Percentiles rank a stretch among this genome's conserved stretches.
Conservation (phyloP, 495 filamentous ascomycete genomes). For the Penicillium paradoxum region DNA sequence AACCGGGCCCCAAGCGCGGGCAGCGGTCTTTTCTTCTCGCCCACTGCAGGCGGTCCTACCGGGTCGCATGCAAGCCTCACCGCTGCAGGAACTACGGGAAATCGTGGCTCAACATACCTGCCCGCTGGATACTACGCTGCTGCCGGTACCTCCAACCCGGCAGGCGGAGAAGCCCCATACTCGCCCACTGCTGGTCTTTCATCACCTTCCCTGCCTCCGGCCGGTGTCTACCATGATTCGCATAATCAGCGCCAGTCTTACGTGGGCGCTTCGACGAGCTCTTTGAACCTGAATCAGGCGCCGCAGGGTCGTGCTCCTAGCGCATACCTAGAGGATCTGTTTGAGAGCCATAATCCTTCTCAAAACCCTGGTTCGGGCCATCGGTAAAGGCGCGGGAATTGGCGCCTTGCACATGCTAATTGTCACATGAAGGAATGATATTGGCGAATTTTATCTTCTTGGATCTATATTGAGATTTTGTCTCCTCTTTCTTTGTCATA, state of each 20-base stretch:
- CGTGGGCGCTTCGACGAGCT: slow-evolving; percentile 58
- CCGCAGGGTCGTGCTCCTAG: slow-evolving; percentile 75
- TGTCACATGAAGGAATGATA: slow-evolving; percentile 1
- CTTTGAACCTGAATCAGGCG: slow-evolving; percentile 62
- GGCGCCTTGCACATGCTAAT: neutral
- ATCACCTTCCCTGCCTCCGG: slow-evolving; percentile 36
- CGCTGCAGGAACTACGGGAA: slow-evolving; percentile 25
- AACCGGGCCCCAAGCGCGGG: slow-evolving; percentile 44
- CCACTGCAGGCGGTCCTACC: slow-evolving; percentile 62
- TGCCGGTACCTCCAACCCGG: slow-evolving; percentile 52
- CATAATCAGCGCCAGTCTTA: slow-evolving; percentile 31
- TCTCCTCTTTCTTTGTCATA: neutral
- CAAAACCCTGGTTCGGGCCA: slow-evolving; percentile 12
- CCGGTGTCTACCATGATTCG: slow-evolving; percentile 26
- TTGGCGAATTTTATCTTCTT: neutral
- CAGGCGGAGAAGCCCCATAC: slow-evolving; percentile 17
- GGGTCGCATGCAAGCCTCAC: slow-evolving; percentile 20
- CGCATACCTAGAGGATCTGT: slow-evolving; percentile 87
- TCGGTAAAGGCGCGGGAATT: neutral
- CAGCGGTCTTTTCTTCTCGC: slow-evolving; percentile 84
- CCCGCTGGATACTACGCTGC: slow-evolving; percentile 87
- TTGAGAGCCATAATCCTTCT: slow-evolving; percentile 58
- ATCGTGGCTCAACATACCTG: slow-evolving; percentile 65
- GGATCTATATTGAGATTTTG: neutral
- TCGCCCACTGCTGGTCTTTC: slow-evolving; percentile 19